Evolutionary conservation across 208 protist species (phyloP), one percentile per base, ranked within the genome.

Genomic region (Leishmania braziliensis): DNA sequence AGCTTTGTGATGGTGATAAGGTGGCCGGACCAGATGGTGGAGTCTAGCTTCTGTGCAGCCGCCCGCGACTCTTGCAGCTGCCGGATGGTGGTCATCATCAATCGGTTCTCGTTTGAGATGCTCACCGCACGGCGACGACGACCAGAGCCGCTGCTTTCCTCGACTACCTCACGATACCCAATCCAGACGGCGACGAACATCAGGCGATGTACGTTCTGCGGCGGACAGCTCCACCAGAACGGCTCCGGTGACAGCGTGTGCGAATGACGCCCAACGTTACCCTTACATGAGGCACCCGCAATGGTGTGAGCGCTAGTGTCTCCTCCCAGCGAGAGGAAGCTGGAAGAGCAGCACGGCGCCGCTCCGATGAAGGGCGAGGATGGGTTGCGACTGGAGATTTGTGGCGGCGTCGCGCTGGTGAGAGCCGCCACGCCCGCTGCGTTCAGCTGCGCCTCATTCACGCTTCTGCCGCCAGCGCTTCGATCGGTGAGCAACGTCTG

Each of bases 181-280:
- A 90, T 81, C 93, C 93, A 96, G 58, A 79, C 70, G 39, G 87
- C 90, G 50, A 83, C 58, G 82, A 95, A 94, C 68, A 90, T 86
- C 39, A 95, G 80, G 56, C 73, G 83, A 71, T 93, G 89, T 46
- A 88, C 84, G n/a, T 96, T 89, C 84, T 96, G 93, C 71, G 90
- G 84, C 0, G 86, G 75, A 81, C 85, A 92, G 65, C 83, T 79
- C 43, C 93, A 79, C 84, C 91, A 90, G 84, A 94, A 93, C 23
- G 86, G 88, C 20, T 51, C 73, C 54, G 76, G 75, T 46, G 78
- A 26, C 20, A 79, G 71, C 26, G 69, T 51, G 77, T 83, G 77
- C 20, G 71, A 68, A 36, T 77, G 77, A 39, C 73, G 66, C 56
- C 73, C 76, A 20, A 70, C 50, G 81, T 79, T 69, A 71, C 66